Conservation (phyloP, 306 rosid species). For the Clitoria ternatea region DNA sequence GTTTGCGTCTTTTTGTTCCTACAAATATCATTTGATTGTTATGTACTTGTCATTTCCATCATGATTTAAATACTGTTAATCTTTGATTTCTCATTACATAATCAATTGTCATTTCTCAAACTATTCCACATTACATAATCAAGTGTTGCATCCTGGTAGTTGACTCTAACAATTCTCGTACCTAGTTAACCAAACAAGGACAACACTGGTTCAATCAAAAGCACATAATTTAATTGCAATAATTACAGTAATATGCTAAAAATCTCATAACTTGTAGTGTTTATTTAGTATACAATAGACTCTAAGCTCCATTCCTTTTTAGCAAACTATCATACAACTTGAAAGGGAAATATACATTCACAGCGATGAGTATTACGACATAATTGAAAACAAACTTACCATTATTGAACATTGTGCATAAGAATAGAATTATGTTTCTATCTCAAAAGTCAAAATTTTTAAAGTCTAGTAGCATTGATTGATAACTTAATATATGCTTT, state of each 20-base stretch:
- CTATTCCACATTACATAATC: slow-evolving; percentile 17
- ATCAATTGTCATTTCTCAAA: too few relatives aligned
- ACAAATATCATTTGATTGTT: too few relatives aligned
- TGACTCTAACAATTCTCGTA: slow-evolving; percentile 43
- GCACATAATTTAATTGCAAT: slow-evolving; percentile 6
- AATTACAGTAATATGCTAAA: neutral
- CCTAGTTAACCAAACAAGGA: slow-evolving; percentile 36
- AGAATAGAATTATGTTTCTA: neutral
- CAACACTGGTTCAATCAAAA: slow-evolving; percentile 22
- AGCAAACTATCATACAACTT: neutral
- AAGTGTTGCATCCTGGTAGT: slow-evolving; percentile 24
- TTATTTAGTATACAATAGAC: neutral
- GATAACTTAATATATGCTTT: neutral
- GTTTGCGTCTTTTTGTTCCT: too few relatives aligned
- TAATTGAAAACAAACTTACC: neutral
- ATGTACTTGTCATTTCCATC: slow-evolving; percentile 15
- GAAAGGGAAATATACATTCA: neutral
- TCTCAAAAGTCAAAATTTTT: slow-evolving; percentile 11
- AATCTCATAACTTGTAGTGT: neutral
- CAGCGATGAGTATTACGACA: slow-evolving; percentile 1
- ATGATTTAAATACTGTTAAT: slow-evolving; percentile 13
- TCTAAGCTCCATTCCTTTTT: neutral
- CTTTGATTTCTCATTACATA: too few relatives aligned
- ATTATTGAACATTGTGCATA: neutral
- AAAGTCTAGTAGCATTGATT: neutral